These are phyloP conservation scores for Septoria petroselini DNA, from an alignment of 2,329 filamentous ascomycete genomes.

Conservation along the genomic window DNA sequence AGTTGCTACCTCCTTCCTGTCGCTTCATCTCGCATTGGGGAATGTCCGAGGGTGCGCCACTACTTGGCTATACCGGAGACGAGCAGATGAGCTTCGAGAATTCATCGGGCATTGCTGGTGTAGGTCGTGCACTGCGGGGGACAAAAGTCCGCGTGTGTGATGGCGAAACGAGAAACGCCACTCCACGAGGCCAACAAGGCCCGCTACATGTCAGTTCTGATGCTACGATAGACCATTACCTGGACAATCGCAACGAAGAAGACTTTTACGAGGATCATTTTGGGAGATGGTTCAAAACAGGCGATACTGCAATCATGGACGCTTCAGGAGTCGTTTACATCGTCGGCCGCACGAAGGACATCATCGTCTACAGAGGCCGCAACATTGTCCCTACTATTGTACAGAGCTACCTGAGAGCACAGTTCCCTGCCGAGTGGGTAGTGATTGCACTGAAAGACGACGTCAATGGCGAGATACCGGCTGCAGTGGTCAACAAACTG, in stretches of 20 bases:
- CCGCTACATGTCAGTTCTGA: neutral
- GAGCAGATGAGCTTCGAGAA: neutral
- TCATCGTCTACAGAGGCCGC: conserved; percentile 11
- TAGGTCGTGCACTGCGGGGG: neutral
- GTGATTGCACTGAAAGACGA: too few relatives aligned
- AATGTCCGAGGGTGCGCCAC: conserved; percentile 2
- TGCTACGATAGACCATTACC: neutral
- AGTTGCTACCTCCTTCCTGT: neutral
- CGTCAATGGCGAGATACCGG: too few relatives aligned
- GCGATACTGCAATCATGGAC: conserved; percentile 20
- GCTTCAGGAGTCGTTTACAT: conserved; percentile 13
- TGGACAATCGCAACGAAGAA: neutral
- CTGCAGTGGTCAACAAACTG: too few relatives aligned
- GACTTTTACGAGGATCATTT: neutral
- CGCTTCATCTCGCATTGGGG: neutral
- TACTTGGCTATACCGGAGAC: conserved; percentile 1
- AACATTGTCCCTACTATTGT: conserved; percentile 15
- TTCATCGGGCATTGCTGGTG: neutral
- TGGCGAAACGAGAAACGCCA: neutral
- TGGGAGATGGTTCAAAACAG: conserved; percentile 23
- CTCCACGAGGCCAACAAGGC: neutral
- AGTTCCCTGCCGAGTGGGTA: too few relatives aligned
- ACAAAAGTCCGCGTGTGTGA: neutral
- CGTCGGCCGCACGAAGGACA: conserved; percentile 18
- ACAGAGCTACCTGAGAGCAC: conserved; percentile 13